Evolutionary conservation across 768 basidiomycete species (phyloP), one percentile per base, ranked within the genome.

Genomic region (Lentinula lateritia): DNA sequence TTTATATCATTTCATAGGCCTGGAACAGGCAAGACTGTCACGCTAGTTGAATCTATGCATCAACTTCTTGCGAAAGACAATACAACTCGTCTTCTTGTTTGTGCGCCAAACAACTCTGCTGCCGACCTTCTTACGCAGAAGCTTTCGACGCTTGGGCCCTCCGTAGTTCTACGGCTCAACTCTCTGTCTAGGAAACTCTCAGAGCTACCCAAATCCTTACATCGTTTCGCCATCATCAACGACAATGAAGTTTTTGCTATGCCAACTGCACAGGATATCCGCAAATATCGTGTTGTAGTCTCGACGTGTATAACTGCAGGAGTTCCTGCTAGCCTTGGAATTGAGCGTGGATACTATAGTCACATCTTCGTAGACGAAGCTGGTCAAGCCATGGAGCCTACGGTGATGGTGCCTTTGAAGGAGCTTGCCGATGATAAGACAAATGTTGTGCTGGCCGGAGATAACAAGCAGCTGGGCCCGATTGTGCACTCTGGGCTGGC

Each of bases 381-480:
- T 5, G 86, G 85, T 0, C 86, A 88, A 65, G 86, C 80, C 0
- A 79, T 78, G 43, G 86, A 88, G 64, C 84, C 86, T 0, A 81
- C 84, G 63, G 69, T 78, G 6, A 81, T 87, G 78, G 74, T 85
- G 3, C 73, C 76, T 0, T 78, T 89, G 68, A 83, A 82, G 71
- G 80, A 77, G 0, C 76, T 88, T 70, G 82, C 84, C 0, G 76
- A 80, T 58, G 69, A 68, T 4, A 59, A 65, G 0, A 90, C 88
- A 0, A 86, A 83, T 52, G 70, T 90, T 28, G 69, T 90, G 3
- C 74, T 91, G 0, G 82, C 86, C 1, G 88, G 89, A 0, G 89
- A 91, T 66, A 88, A 83, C 0, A 87, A 85, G 70, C 89, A 90
- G 65, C 76, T 90, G 8, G 87, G 89, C 0, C 89, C 89, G 0